Evolutionary conservation across 73 alveolate genomes (phyloP).

Genomic region (Paramecium sonneborni): DNA sequence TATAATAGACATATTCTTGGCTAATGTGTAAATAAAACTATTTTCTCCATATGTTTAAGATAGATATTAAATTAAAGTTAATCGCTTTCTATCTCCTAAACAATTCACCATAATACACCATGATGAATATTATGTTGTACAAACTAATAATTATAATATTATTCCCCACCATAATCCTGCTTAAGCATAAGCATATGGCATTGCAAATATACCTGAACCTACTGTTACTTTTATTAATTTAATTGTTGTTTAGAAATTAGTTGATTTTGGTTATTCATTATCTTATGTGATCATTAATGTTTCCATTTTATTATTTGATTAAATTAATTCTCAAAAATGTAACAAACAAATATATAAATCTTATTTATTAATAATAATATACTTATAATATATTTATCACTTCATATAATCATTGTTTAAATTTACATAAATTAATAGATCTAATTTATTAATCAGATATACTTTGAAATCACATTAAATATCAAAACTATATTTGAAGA

Average conservation of each 20-base stretch:
- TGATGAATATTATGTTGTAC: not conserved
- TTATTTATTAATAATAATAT: no score
- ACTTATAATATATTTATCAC: no score
- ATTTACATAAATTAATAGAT: no score
- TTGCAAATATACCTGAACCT: slow-evolving; percentile 43
- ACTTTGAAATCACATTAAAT: no score
- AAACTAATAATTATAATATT: not conserved
- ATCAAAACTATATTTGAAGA: no score
- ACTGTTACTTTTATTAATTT: not conserved
- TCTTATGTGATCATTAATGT: not conserved
- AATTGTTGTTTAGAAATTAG: not conserved
- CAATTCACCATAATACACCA: slow-evolving; percentile 34
- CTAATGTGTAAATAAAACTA: not conserved
- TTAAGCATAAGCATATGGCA: slow-evolving; percentile 21
- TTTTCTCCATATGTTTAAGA: not conserved
- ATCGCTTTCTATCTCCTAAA: not conserved
- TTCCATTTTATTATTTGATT: no score
- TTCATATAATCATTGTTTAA: no score
- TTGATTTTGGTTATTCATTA: not conserved
- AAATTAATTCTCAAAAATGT: no score
- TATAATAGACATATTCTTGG: not conserved
- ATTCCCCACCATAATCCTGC: not conserved
- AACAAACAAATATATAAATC: no score
- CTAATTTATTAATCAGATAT: no score
- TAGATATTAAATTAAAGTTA: not conserved